Percentiles rank a stretch among this genome's conserved stretches.
phyloP scores from a whole-genome alignment of 106 monocot genomes.

The Dioscorea dumetorum region DNA sequence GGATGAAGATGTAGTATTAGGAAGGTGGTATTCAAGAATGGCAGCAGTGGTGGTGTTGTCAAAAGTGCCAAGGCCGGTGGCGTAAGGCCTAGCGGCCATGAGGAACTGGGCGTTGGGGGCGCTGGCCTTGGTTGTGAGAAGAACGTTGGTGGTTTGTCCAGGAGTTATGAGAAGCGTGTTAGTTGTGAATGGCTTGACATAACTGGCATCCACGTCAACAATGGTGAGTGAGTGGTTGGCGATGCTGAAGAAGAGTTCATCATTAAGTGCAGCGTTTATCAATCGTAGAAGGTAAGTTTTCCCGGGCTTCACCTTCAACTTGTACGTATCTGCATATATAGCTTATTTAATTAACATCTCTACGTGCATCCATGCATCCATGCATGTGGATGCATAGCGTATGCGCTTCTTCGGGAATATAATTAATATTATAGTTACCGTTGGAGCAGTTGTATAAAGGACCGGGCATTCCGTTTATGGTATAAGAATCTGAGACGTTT shows the following conservation, averaged over 20 bases:
- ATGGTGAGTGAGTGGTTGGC: conserved; percentile 47
- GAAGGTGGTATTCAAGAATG: conserved; percentile 28
- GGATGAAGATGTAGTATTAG: not conserved
- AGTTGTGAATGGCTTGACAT: conserved; percentile 42
- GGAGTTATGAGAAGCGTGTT: conserved; percentile 31
- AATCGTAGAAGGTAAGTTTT: conserved; percentile 44
- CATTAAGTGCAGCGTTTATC: conserved; percentile 61
- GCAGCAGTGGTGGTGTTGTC: conserved; percentile 52
- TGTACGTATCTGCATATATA: conserved; percentile 33
- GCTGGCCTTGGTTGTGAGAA: conserved; percentile 20
- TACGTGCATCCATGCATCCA: too few relatives aligned
- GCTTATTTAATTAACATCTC: not conserved
- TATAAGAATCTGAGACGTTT: conserved; percentile 49
- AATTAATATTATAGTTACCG: conserved; percentile 6
- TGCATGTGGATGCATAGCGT: too few relatives aligned
- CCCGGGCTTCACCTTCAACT: conserved; percentile 42
- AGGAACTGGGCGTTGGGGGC: conserved; percentile 22
- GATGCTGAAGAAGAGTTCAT: conserved; percentile 60
- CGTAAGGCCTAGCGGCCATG: conserved; percentile 41
- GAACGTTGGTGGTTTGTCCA: conserved; percentile 53
- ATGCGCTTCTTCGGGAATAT: too few relatives aligned
- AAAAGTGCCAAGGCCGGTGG: conserved; percentile 41
- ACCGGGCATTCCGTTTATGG: conserved; percentile 40
- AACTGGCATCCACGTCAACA: conserved; percentile 45
- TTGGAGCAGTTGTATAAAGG: conserved; percentile 44